Evolutionary conservation across 2,329 filamentous ascomycete genomes (phyloP).

Genomic region (Ophiocordyceps camponoti-leonardi): DNA sequence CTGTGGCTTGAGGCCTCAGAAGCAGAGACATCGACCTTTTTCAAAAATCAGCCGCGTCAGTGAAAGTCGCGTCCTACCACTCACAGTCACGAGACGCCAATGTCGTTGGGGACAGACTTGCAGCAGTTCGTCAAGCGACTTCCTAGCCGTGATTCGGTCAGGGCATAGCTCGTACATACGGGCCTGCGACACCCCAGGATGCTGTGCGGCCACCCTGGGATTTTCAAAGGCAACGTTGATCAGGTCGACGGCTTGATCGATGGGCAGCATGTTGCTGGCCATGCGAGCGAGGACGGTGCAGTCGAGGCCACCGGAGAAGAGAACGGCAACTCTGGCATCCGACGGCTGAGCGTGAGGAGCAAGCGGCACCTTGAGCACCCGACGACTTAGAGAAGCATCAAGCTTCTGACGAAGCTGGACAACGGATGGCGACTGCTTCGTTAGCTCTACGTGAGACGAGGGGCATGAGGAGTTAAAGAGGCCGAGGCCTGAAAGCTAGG

Average conservation of each 20-base stretch:
- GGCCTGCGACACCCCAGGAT: slow-evolving; percentile 16
- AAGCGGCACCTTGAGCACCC: slow-evolving; percentile 48
- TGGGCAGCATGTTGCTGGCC: slow-evolving; percentile 57
- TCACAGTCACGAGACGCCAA: slow-evolving; percentile 69
- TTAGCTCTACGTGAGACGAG: slow-evolving; percentile 9
- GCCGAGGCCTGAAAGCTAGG: slow-evolving; percentile 35
- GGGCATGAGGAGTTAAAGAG: slow-evolving; percentile 30
- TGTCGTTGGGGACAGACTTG: slow-evolving; percentile 47
- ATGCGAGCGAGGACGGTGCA: slow-evolving; percentile 77
- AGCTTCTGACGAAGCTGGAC: slow-evolving; percentile 35
- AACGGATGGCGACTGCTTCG: slow-evolving; percentile 28
- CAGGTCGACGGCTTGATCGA: slow-evolving; percentile 58
- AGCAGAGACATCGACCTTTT: slow-evolving; percentile 65
- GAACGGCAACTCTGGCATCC: slow-evolving; percentile 48
- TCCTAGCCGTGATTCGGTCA: slow-evolving; percentile 73
- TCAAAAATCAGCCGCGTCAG: not conserved
- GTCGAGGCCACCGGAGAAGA: slow-evolving; percentile 91
- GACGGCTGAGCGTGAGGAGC: slow-evolving; percentile 22
- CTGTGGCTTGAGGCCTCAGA: slow-evolving; percentile 54
- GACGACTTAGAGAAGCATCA: slow-evolving; percentile 41
- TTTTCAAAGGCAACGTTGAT: slow-evolving; percentile 97
- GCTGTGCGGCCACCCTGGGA: slow-evolving; percentile 49
- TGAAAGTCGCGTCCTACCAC: slow-evolving; percentile 6
- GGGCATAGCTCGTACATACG: slow-evolving; percentile 67
- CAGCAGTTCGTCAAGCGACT: slow-evolving; percentile 60